Conservation (phyloP, 441 rosid species). For the Syzygium malaccense region DNA sequence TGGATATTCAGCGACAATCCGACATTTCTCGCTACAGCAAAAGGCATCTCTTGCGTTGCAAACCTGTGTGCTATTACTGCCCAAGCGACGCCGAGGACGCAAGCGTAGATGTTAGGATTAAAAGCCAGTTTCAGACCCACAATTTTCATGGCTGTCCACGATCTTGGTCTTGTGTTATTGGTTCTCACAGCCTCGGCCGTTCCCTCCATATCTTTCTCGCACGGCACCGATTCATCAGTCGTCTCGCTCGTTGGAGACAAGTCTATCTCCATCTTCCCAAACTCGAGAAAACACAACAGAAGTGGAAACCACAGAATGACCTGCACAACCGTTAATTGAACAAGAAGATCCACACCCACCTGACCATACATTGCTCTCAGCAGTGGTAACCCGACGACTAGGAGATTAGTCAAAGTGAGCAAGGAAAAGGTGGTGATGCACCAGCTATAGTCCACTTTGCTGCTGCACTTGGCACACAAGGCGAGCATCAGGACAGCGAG, state of each 20-base stretch:
- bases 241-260: not conserved
- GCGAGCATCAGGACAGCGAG: not conserved
- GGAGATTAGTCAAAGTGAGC: constrained; percentile 7
- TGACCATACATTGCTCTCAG: constrained; percentile 4
- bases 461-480: not conserved
- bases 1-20: not conserved
- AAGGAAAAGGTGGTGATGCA: constrained; percentile 8
- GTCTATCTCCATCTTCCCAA: constrained; percentile 2
- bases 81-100: constrained; percentile 4
- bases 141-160: not conserved
- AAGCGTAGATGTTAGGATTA: constrained; percentile 8
- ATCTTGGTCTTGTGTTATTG: not conserved
- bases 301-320: constrained; percentile 10
- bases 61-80: constrained; percentile 2
- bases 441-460: not conserved
- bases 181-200: not conserved
- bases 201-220: not conserved
- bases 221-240: not conserved
- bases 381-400: not conserved
- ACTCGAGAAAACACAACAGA: constrained; percentile 5
- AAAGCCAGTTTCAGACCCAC: constrained; percentile 6
- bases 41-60: not conserved
- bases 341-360: constrained; percentile 1
- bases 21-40: not conserved
- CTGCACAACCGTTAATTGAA: constrained; percentile 1